A percentile compares a stretch with the other conserved stretches of the same genome.
phyloP scores from a whole-genome alignment of 257 asterid species.

The Asclepias syriaca region DNA sequence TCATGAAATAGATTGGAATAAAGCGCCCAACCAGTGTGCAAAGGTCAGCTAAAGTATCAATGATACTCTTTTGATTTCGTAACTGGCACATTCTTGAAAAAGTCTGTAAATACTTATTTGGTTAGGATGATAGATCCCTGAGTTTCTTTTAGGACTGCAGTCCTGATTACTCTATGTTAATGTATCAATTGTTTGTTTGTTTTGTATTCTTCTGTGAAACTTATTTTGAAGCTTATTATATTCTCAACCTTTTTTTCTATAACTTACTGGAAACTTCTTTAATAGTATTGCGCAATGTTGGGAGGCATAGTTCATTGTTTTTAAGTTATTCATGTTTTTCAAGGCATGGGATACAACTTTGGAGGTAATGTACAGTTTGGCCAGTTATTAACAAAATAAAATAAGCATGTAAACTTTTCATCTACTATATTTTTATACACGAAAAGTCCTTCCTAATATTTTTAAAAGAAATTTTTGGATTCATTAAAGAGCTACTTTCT shows the following conservation, averaged over 20 bases:
- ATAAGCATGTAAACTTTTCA: no score
- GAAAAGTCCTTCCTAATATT: not conserved
- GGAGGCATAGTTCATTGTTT: not conserved
- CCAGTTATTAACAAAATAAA: not conserved
- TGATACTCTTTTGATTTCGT: not conserved
- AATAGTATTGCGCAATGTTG: not conserved
- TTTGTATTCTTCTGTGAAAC: not conserved
- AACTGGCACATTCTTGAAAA: not conserved
- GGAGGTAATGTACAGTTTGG: not conserved
- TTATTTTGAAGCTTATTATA: not conserved
- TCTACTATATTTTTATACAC: not conserved
- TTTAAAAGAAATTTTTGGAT: not conserved
- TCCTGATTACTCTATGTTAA: not conserved
- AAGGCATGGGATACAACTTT: not conserved
- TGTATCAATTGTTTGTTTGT: not conserved
- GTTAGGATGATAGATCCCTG: not conserved
- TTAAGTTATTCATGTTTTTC: not conserved
- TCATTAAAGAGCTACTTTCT: conserved; percentile 3
- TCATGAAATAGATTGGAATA: conserved; percentile 87
- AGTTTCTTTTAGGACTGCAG: conserved; percentile 4
- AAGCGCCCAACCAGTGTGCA: conserved; percentile 82
- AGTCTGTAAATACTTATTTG: not conserved
- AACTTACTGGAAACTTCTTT: not conserved
- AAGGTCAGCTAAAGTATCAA: conserved; percentile 53
- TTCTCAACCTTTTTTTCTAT: not conserved